Evolutionary conservation across 345 rosid genomes (phyloP), one percentile per base, ranked within the genome.

Genomic region (Cardamine chenopodiifolia): DNA sequence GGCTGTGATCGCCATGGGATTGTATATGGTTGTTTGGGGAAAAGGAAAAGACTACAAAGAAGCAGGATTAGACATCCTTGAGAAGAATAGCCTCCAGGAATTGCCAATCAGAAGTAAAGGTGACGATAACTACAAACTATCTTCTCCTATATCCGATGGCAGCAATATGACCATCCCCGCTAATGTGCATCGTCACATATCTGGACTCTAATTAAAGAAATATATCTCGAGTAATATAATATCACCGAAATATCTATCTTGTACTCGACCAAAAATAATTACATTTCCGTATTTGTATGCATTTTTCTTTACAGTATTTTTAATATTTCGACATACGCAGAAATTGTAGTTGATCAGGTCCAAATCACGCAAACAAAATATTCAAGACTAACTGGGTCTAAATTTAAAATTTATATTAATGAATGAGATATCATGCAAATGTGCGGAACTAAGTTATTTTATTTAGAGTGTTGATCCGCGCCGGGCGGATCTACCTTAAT

Each of bases 11-110:
- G 93, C 95, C 2, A 13, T 65, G 8, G 90, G 91, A 6, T 80
- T 89, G 8, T 90, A 88, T 44, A 64, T 76, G 1, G 89, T 90
- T 23, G 90, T 84, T 58, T 87, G 88, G 92, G 94, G 91, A 0
- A 87, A 88, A 73, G 73, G 83, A 78, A 90, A 87, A 69, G 92
- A 90, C 66, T 82, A 72, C 60, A 62, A 72, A 31, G 49, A 31
- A 8, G 63, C 73, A 13, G 64, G 7, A 18, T 55, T 42, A 40
- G 17, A 59, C 9, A 40, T 12, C 9, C 45, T 42, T 8, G 64
- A 49, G 4, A 81, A 66, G 42, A 81, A 29, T 23, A 78, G 22
- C 13, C 58, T 68, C 19, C 80, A 58, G 19, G 76, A 83, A 70
- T 74, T 88, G 47, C 90, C 92, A 1, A 60, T 83, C 42, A 72